Percentiles rank a stretch among this genome's conserved stretches.
Evolutionary conservation across 1,139 yeast species (phyloP).

Genomic region (Spathaspora sp.): DNA sequence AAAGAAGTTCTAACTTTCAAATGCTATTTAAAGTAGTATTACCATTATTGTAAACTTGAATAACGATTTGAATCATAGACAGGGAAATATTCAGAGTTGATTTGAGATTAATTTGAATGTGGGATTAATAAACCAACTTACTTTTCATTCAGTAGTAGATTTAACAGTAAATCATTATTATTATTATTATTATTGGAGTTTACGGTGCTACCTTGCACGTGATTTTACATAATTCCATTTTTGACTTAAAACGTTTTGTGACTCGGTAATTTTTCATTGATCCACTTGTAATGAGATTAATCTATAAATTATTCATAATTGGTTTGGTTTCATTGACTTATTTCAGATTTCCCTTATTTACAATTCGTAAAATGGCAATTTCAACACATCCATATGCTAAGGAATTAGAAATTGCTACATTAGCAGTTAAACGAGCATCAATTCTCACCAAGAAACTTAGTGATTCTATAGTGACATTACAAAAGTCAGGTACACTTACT

Average conservation of each 20-base stretch:
- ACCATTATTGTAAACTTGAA: no score
- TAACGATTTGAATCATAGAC: no score
- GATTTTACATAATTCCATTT: neutral
- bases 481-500: constrained; percentile 62
- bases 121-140: no score
- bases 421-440: constrained; percentile 90
- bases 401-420: constrained; percentile 76
- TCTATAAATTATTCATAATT: neutral
- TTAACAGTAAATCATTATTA: no score
- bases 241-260: neutral
- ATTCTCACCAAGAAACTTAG: constrained; percentile 71
- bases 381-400: constrained; percentile 34
- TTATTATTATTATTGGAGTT: no score
- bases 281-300: neutral
- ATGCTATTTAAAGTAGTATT: no score
- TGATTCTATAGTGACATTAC: constrained; percentile 59
- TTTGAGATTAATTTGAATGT: no score
- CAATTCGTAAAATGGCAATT: constrained; percentile 10
- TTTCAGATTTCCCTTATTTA: neutral
- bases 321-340: neutral
- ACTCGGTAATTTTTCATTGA: neutral
- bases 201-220: neutral
- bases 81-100: no score
- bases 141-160: no score
- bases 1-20: no score